Conservation (phyloP, 2,329 filamentous ascomycete species). For the Thelonectria rubi region DNA sequence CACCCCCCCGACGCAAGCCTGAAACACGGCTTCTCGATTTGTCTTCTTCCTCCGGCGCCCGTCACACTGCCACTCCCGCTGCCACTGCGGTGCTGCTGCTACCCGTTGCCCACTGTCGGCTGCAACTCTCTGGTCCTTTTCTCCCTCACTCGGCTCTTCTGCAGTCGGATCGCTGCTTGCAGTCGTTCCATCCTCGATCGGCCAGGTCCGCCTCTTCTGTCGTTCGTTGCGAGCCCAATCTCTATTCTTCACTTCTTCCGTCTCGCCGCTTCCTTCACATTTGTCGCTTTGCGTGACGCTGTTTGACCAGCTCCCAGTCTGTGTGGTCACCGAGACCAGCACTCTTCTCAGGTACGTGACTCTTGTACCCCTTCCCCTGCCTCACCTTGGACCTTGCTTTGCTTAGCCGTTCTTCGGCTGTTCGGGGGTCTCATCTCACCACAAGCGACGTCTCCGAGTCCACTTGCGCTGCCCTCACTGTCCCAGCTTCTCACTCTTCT, state of each 20-base stretch:
- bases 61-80: constrained; percentile 33
- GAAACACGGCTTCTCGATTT: constrained; percentile 40
- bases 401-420: constrained; percentile 12
- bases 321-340: constrained; percentile 12
- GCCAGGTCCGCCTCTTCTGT: constrained; percentile 32
- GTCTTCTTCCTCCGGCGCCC: constrained; percentile 26
- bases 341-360: constrained; percentile 21
- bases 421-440: constrained; percentile 15
- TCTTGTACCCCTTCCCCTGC: constrained; percentile 20
- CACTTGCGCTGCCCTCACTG: constrained; percentile 22
- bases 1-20: constrained; percentile 39
- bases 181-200: constrained; percentile 21
- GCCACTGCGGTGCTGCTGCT: constrained; percentile 20
- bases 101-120: constrained; percentile 17
- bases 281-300: constrained; percentile 13
- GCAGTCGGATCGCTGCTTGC: neutral
- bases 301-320: constrained; percentile 5
- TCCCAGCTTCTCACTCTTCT: constrained; percentile 32
- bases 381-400: constrained; percentile 5
- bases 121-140: constrained; percentile 29
- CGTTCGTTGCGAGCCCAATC: constrained; percentile 33
- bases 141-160: constrained; percentile 9
- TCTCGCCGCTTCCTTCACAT: neutral
- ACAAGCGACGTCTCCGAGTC: constrained; percentile 30
- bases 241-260: constrained; percentile 15